Percentiles rank a stretch among this genome's conserved stretches.
These are phyloP conservation scores for Phytophthora niederhauseri DNA, from an alignment of 352 stramenopile species.

Conservation along the genomic window DNA sequence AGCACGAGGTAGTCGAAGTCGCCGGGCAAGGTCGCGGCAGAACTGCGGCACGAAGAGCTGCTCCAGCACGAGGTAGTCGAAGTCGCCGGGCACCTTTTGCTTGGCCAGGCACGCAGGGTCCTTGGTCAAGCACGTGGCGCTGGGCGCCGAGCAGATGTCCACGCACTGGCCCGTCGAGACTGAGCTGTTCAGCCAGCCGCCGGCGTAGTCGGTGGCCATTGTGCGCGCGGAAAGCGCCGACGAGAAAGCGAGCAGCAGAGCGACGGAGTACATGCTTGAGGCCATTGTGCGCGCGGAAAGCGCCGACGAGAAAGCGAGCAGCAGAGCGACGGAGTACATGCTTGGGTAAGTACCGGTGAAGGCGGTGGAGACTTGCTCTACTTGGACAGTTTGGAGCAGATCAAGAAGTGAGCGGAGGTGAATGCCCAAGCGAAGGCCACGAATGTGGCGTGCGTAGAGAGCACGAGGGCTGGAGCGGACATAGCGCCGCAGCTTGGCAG, in stretches of 20 bases:
- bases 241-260: constrained; percentile 23
- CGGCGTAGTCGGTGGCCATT: constrained; percentile 57
- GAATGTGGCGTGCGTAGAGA: constrained; percentile 32
- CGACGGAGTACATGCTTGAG: constrained; percentile 29
- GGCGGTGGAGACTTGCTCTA: constrained; percentile 19
- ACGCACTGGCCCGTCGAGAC: constrained; percentile 59
- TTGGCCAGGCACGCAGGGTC: constrained; percentile 61
- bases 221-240: constrained; percentile 18
- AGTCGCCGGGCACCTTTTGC: constrained; percentile 68
- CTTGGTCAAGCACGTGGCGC: constrained; percentile 59
- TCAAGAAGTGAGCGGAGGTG: constrained; percentile 21
- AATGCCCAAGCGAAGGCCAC: constrained; percentile 11
- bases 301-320: constrained; percentile 23
- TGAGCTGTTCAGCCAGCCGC: constrained; percentile 53
- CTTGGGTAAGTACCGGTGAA: constrained; percentile 2
- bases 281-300: no score
- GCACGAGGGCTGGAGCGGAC: constrained; percentile 11
- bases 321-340: constrained; percentile 32
- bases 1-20: constrained; percentile 83
- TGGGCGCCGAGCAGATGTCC: constrained; percentile 76
- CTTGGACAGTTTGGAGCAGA: constrained; percentile 27
- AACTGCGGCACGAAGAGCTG: constrained; percentile 84
- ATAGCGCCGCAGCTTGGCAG: constrained; percentile 4
- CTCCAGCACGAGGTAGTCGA: constrained; percentile 80
- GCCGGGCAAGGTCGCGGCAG: constrained; percentile 73